These are phyloP conservation scores for Fragilaria crotonensis DNA, from an alignment of 108 stramenopile species.

Conservation along the genomic window DNA sequence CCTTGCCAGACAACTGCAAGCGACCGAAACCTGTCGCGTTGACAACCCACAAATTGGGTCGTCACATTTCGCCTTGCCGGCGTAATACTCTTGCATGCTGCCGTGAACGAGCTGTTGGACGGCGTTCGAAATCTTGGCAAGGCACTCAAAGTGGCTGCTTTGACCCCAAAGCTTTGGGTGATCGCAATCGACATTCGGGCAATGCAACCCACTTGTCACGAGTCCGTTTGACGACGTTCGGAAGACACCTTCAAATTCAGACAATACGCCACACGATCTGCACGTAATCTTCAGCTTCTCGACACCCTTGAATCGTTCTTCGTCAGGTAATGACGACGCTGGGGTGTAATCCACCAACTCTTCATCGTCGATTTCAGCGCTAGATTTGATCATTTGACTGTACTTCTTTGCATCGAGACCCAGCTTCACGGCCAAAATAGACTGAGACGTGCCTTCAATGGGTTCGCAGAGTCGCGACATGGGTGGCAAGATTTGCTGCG, in stretches of 20 bases:
- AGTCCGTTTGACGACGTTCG: constrained; percentile 17
- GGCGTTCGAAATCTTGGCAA: constrained; percentile 49
- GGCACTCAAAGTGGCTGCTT: constrained; percentile 35
- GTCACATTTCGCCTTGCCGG: constrained; percentile 60
- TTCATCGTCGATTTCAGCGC: constrained; percentile 53
- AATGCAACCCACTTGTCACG: constrained; percentile 31
- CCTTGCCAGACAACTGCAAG: constrained; percentile 54
- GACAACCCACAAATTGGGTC: constrained; percentile 73
- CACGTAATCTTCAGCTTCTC: constrained; percentile 70
- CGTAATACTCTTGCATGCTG: constrained; percentile 52
- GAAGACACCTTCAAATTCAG: constrained; percentile 67
- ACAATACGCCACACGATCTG: constrained; percentile 35
- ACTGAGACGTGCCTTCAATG: constrained; percentile 88
- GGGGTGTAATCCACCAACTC: constrained; percentile 74
- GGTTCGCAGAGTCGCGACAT: constrained; percentile 97
- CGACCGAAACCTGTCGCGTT: constrained; percentile 76
- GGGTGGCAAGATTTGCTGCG: constrained; percentile 96
- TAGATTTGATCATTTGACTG: constrained; percentile 15
- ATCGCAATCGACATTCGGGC: constrained; percentile 46
- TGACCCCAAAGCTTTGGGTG: constrained; percentile 64
- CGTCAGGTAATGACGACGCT: constrained; percentile 58
- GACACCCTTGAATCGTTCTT: constrained; percentile 76
- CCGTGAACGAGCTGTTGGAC: constrained; percentile 28
- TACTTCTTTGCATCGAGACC: constrained; percentile 72
- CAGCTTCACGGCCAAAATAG: constrained; percentile 64